Evolutionary conservation across 805 yeast species (phyloP), one percentile per base, ranked within the genome.

Genomic region (Schwanniomyces vanrijiae): DNA sequence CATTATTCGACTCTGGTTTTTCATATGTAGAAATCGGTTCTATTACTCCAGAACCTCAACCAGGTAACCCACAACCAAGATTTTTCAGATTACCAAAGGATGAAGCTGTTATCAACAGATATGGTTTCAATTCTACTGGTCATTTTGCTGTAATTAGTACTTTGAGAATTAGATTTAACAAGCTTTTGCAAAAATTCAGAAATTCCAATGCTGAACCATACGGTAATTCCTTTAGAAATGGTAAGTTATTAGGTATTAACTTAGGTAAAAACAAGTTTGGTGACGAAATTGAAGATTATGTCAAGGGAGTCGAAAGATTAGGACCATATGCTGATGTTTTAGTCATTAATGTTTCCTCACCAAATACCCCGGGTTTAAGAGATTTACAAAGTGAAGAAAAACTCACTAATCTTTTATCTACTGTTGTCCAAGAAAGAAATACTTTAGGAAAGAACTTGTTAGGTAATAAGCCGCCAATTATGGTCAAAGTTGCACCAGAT

Each of bases 401-500:
- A 62, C 77, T 92, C 49, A 81, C 89, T 6, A 75, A 75, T 29
- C 71, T 92, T 56, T 75, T 92, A 55, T 69, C 78, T 8, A 70
- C 82, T 10, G 90, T 92, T 28, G 90, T 72, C 10, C 64, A 68
- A 1, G 90, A 87, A 62, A 81, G 97, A 62, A 40, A 56, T 29
- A 47, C 50, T 2, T 66, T 84, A 38, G 65, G 64, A 0, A 58
- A 61, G 46, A 77, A 76, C 45, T 55, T 72, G 37, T 64, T 75
- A 37, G 74, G 75, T 3, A 66, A 58, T 26, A 76, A 70, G 50
- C 96, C 97, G 0, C 96, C 96, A 13, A 77, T 92, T 44, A 66
- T 90, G 53, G 97, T 92, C 22, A 92, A 92, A 62, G 83, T 92
- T 54, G 97, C 98, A 0, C 98, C 98, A 1, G 98, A 92, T 68